Base-by-base conservation (phyloP, 2,329 filamentous ascomycete species). In the Hyphodiscus sp. region DNA sequence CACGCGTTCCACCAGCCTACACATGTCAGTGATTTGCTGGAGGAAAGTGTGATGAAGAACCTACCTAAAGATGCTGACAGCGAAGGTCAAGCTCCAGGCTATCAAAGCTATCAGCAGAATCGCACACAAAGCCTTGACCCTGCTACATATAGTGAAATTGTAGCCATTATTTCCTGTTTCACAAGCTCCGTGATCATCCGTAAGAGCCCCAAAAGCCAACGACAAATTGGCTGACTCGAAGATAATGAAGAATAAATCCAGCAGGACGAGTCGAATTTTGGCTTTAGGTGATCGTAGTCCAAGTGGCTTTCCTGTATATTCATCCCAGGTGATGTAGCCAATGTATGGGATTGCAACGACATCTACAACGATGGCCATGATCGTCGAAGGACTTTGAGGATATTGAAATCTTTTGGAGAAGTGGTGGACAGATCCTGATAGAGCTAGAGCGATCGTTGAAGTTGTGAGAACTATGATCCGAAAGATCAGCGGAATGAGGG, bases 231-330 rank as follows among this genome's bases (percentile, higher is more conserved):
- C 91, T 3, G 91, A 91, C 70, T 96, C 92, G 74, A 99, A 96
- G 43, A 97, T 91, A 65, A 99, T 96, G 69, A 99, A 99, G 65
- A 96, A 85, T 2, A 99, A 78, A 71, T 99, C 94, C 53, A 96
- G 80, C 51, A 99, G 82, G 56, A 97, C 88, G 48, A 99, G 81
- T 15, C 88, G 83, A 60, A 95, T 87, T 69, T 99, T 99, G 47
- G 89, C 86, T 53, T 85, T 85, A 10, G 90, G 84, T 7, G 85
- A 85, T 44, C 95, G 87, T 56, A 99, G 75, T 1, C 94, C 94
- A 19, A 99, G 76, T 20, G 95, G 94, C 68, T 95, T 95, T 29
- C 90, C 89, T 5, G 89, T 94, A 72, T 96, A 97, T 73, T 99
- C 94, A 67, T 99, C 94, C 73, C 86, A 95, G 20, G 91, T 95